Evolutionary conservation across 2,329 filamentous ascomycete genomes (phyloP), one percentile per base, ranked within the genome.

Genomic region (Fusarium brachygibbosum): DNA sequence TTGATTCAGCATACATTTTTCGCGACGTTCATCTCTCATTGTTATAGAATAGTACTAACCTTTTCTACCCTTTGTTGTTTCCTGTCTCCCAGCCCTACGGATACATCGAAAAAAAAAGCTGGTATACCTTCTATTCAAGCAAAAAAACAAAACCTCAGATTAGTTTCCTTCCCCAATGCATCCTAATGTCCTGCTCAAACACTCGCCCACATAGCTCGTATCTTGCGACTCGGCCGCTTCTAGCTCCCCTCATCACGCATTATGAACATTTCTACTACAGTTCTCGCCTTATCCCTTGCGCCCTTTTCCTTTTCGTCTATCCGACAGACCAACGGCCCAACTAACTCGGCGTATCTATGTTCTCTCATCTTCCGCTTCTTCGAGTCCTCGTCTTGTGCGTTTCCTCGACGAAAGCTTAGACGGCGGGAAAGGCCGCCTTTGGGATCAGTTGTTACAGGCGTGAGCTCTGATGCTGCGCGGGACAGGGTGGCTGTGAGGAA

Each of bases 401-500:
- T 72, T 19, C 73, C 78, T 5, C 79, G 74, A 28, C 82, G 79
- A 66, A 87, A 83, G 42, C 81, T 85, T 11, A 88, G 73, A 23
- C 84, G 83, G 17, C 83, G 81, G 13, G 79, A 80, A 6, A 83
- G 77, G 1, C 81, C 70, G 28, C 69, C 41, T 41, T 71, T 70
- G 44, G 63, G 70, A 66, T 64, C 84, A 48, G 38, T 75, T 63
- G 62, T 83, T 73, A 48, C 25, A 72, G 85, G 40, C 75, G 77
- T 78, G 8, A 89, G 77, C 56, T 89, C 87, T 1, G 80, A 77
- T 3, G 84, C 81, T 2, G 87, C 80, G 6, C 84, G 82, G 3
- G 84, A 80, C 1, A 98, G 84, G 79, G 94, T 94, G 11, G 92
- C 90, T 0, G 91, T 93, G 17, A 98, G 82, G 69, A 98, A 94